Evolutionary conservation across 1,139 yeast species (phyloP).

Genomic region (Martiniozyma asiatica): DNA sequence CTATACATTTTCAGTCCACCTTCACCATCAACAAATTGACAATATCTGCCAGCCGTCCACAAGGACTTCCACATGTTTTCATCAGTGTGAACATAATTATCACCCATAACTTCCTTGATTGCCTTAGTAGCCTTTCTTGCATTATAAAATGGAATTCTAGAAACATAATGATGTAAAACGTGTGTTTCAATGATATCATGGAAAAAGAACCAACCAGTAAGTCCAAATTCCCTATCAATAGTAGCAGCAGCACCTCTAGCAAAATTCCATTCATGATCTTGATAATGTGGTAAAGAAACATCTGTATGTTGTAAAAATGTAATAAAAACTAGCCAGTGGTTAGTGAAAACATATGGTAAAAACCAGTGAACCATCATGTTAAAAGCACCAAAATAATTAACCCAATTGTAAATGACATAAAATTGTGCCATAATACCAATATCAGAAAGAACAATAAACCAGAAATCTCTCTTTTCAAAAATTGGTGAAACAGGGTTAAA

Average conservation of each 20-base stretch:
- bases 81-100: slow-evolving; percentile 54
- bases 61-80: slow-evolving; percentile 65
- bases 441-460: slow-evolving; percentile 62
- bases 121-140: slow-evolving; percentile 74
- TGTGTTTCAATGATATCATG: slow-evolving; percentile 88
- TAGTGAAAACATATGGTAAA: slow-evolving; percentile 68
- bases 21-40: slow-evolving; percentile 78
- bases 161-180: slow-evolving; percentile 74
- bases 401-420: slow-evolving; percentile 50
- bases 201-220: slow-evolving; percentile 68
- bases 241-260: slow-evolving; percentile 88
- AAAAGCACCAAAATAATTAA: slow-evolving; percentile 49
- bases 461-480: slow-evolving; percentile 57
- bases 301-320: slow-evolving; percentile 81
- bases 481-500: slow-evolving; percentile 64
- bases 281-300: slow-evolving; percentile 71
- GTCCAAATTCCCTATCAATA: slow-evolving; percentile 74
- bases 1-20: slow-evolving; percentile 71
- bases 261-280: slow-evolving; percentile 64
- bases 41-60: slow-evolving; percentile 60
- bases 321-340: slow-evolving; percentile 84
- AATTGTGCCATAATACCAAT: slow-evolving; percentile 51
- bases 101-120: slow-evolving; percentile 72
- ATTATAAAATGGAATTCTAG: slow-evolving; percentile 78
- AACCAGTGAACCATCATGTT: slow-evolving; percentile 61